Percentiles rank a stretch among this genome's conserved stretches.
Evolutionary conservation across 805 yeast species (phyloP).

Genomic region (Lipomyces mesembrius): DNA sequence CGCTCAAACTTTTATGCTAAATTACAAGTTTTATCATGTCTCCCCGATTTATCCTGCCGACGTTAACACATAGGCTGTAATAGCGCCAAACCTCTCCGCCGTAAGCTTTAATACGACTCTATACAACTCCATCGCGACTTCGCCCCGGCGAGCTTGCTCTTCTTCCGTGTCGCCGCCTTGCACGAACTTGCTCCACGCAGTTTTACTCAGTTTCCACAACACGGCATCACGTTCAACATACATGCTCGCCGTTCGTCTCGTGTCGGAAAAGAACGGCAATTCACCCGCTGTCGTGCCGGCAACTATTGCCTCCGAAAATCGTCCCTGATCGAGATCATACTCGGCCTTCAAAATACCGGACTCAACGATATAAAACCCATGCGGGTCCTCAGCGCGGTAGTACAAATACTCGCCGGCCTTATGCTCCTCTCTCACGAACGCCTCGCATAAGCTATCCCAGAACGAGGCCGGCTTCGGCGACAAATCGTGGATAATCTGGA

Average conservation of each 20-base stretch:
- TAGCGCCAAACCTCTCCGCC: slow-evolving; percentile 72
- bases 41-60: slow-evolving; percentile 43
- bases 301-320: slow-evolving; percentile 54
- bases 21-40: not conserved
- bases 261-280: slow-evolving; percentile 47
- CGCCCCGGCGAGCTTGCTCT: slow-evolving; percentile 51
- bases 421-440: slow-evolving; percentile 57
- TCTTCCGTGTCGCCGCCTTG: slow-evolving; percentile 15
- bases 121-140: slow-evolving; percentile 66
- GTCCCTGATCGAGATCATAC: slow-evolving; percentile 55
- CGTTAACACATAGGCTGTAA: slow-evolving; percentile 76
- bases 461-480: slow-evolving; percentile 57
- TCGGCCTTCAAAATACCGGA: slow-evolving; percentile 59
- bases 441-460: slow-evolving; percentile 68
- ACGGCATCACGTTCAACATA: slow-evolving; percentile 64
- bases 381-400: slow-evolving; percentile 53
- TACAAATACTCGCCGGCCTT: slow-evolving; percentile 54
- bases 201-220: slow-evolving; percentile 68
- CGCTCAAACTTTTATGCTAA: not conserved
- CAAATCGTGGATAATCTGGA: slow-evolving; percentile 67
- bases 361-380: slow-evolving; percentile 65
- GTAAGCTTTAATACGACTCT: slow-evolving; percentile 64
- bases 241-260: slow-evolving; percentile 51
- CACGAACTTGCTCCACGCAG: slow-evolving; percentile 46
- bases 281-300: slow-evolving; percentile 82